phyloP scores from a whole-genome alignment of 139 green algal species.

The Coelastrella sp. region DNA sequence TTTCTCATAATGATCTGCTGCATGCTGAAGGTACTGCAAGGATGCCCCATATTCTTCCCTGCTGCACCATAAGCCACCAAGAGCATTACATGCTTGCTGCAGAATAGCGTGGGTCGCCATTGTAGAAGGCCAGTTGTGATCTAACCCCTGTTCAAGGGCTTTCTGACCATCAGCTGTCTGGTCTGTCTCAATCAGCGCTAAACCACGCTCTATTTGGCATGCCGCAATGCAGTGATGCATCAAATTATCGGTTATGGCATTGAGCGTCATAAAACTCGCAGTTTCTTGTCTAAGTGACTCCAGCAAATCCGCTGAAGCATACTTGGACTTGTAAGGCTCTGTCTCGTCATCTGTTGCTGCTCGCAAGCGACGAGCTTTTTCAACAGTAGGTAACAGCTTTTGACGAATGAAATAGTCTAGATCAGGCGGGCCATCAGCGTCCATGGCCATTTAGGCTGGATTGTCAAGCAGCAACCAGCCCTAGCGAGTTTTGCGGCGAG shows the following conservation, averaged over 20 bases:
- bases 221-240: neutral
- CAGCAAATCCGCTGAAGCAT: constrained; percentile 51
- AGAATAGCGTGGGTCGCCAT: neutral
- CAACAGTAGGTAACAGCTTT: neutral
- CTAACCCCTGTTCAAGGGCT: constrained; percentile 23
- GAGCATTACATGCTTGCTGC: constrained; percentile 58
- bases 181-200: constrained; percentile 69
- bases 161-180: constrained; percentile 55
- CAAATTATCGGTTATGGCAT: no score
- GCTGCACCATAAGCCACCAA: constrained; percentile 57
- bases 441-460: neutral
- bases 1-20: constrained; percentile 44
- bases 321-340: constrained; percentile 55
- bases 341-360: constrained; percentile 44
- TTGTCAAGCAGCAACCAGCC: no score
- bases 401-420: neutral
- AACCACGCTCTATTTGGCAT: constrained; percentile 46
- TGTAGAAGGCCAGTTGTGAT: neutral
- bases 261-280: neutral
- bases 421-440: neutral
- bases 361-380: neutral
- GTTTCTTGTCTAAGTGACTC: neutral
- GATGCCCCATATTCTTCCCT: constrained; percentile 30
- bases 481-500: no score
- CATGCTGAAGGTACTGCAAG: constrained; percentile 43